These are phyloP conservation scores for Helminthosporium solani DNA, from an alignment of 2,329 filamentous ascomycete species.

Conservation along the genomic window DNA sequence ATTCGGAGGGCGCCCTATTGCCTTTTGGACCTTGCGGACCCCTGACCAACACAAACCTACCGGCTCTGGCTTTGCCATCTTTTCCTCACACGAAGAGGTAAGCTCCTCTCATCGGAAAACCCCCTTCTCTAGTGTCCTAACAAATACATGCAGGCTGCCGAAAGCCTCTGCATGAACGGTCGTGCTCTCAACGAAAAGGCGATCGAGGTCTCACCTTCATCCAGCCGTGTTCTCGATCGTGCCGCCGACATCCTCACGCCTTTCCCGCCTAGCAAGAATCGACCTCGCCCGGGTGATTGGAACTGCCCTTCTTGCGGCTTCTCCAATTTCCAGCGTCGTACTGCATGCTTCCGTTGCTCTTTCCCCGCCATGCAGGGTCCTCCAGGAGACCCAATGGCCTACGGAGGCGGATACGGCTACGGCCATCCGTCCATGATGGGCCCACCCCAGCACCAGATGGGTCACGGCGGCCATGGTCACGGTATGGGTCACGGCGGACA, in stretches of 20 bases:
- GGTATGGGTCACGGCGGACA: conserved; percentile 17
- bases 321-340: conserved; percentile 98
- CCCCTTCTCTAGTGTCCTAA: background rate
- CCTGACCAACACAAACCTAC: conserved; percentile 99
- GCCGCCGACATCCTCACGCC: conserved; percentile 94
- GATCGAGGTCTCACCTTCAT: conserved; percentile 96
- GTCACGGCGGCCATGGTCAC: conserved; percentile 55
- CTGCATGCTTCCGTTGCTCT: conserved; percentile 97
- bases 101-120: conserved; percentile 34
- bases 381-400: conserved; percentile 69
- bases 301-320: conserved; percentile 98
- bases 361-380: conserved; percentile 91
- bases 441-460: conserved; percentile 67
- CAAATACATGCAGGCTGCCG: conserved; percentile 68
- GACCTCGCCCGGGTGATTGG: conserved; percentile 96
- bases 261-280: conserved; percentile 98
- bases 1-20: conserved; percentile 94
- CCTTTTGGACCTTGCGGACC: conserved; percentile 97
- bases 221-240: conserved; percentile 92
- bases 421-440: conserved; percentile 63
- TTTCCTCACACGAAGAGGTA: conserved; percentile 98
- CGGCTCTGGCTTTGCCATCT: conserved; percentile 95
- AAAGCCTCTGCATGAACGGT: conserved; percentile 98
- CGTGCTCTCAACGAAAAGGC: conserved; percentile 97
- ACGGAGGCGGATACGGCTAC: conserved; percentile 49